Evolutionary conservation across 768 basidiomycete genomes (phyloP).

Genomic region (Termitomyces sp.): DNA sequence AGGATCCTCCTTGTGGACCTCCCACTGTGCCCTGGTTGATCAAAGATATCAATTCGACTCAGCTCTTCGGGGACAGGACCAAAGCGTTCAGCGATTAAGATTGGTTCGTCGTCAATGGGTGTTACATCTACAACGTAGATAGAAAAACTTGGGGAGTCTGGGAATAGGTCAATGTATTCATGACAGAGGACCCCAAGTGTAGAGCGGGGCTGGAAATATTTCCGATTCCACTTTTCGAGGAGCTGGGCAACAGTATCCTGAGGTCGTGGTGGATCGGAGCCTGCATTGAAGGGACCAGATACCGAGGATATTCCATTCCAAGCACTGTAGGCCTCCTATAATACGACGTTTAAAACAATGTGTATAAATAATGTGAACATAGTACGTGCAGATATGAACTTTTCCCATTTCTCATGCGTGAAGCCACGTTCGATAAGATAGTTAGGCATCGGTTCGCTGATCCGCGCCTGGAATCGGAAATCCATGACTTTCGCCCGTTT

Average conservation of each 20-base stretch:
- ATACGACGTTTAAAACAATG: neutral
- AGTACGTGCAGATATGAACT: conserved; percentile 16
- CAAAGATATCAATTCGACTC: conserved; percentile 19
- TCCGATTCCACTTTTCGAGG: conserved; percentile 16
- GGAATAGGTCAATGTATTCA: conserved; percentile 17
- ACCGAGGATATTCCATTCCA: conserved; percentile 11
- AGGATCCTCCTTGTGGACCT: conserved; percentile 7
- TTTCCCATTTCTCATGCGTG: conserved; percentile 15
- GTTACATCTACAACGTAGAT: conserved; percentile 23
- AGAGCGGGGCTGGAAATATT: conserved; percentile 14
- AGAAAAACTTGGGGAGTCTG: conserved; percentile 19
- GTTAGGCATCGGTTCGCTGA: conserved; percentile 11
- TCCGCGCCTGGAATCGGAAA: conserved; percentile 13
- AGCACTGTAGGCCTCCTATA: conserved; percentile 15
- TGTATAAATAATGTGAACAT: neutral
- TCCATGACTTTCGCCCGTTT: conserved; percentile 18
- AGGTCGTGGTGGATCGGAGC: conserved; percentile 9
- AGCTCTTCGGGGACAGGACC: conserved; percentile 18
- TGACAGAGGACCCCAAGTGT: conserved; percentile 15
- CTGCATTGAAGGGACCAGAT: neutral
- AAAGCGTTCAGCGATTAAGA: conserved; percentile 17
- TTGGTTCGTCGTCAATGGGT: neutral
- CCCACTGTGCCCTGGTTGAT: conserved; percentile 6
- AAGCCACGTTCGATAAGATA: conserved; percentile 9
- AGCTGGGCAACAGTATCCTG: conserved; percentile 19